A percentile compares a stretch with the other conserved stretches of the same genome.
Conservation (phyloP, 768 basidiomycete genomes). For the Boletus rex-veris region DNA sequence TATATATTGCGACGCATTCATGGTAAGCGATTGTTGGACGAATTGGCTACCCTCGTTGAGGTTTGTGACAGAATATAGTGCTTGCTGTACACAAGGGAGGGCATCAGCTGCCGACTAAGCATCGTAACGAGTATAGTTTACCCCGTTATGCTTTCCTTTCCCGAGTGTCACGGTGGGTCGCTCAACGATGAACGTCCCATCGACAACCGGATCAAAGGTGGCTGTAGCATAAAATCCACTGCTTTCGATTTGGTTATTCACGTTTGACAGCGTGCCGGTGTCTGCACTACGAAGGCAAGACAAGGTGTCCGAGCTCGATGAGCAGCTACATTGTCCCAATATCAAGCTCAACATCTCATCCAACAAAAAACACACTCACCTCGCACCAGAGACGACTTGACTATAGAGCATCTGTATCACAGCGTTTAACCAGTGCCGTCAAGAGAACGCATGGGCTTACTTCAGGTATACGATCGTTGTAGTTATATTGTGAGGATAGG, state of each 20-base stretch:
- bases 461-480: constrained; percentile 35
- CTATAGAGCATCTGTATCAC: constrained; percentile 29
- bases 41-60: constrained; percentile 35
- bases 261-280: constrained; percentile 18
- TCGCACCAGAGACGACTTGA: constrained; percentile 33
- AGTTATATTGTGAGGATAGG: constrained; percentile 45
- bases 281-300: constrained; percentile 37
- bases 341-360: neutral
- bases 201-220: constrained; percentile 34
- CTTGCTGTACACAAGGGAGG: constrained; percentile 13
- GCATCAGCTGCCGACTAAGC: neutral
- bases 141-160: constrained; percentile 32
- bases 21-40: constrained; percentile 30
- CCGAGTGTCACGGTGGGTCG: constrained; percentile 30
- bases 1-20: constrained; percentile 32
- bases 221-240: constrained; percentile 30
- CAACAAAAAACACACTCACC: constrained; percentile 24
- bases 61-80: constrained; percentile 39
- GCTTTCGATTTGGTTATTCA: constrained; percentile 27
- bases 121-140: constrained; percentile 10
- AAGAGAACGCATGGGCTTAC: constrained; percentile 8
- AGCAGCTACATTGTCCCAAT: constrained; percentile 30
- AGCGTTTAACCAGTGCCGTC: neutral
- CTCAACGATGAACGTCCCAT: constrained; percentile 35
- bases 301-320: constrained; percentile 30